A percentile compares a stretch with the other conserved stretches of the same genome.
These are phyloP conservation scores for Amniculicola lignicola DNA, from an alignment of 495 filamentous ascomycete species.

Conservation along the genomic window DNA sequence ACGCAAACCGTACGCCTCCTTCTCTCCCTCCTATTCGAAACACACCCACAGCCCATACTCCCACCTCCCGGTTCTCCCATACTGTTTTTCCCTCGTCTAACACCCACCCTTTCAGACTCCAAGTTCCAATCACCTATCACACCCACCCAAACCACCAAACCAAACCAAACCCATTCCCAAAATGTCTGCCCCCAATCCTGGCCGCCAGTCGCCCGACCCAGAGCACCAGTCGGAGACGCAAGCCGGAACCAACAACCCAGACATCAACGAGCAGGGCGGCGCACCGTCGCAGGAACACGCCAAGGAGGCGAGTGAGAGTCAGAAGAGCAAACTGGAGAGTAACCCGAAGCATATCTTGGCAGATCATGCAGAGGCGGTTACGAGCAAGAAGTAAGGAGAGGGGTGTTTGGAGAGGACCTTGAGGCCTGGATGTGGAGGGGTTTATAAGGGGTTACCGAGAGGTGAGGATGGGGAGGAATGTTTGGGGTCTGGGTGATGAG, in stretches of 20 bases:
- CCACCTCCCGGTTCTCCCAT: not conserved
- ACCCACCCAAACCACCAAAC: not conserved
- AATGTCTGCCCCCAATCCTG: constrained; percentile 60
- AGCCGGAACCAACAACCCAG: constrained; percentile 49
- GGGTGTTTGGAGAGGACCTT: not conserved
- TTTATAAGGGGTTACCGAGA: too few species aligned
- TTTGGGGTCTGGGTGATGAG: too few species aligned
- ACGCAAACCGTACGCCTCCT: not conserved
- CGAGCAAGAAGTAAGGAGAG: constrained; percentile 33
- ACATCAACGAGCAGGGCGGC: constrained; percentile 53
- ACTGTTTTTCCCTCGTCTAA: not conserved
- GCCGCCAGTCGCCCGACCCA: constrained; percentile 79
- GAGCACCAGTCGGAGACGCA: constrained; percentile 63
- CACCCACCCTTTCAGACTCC: not conserved
- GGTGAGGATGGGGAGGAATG: too few species aligned
- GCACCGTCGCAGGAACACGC: constrained; percentile 45
- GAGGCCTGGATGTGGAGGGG: not conserved
- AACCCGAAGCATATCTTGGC: constrained; percentile 74
- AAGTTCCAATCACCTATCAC: not conserved
- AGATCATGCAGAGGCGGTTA: constrained; percentile 63
- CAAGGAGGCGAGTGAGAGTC: constrained; percentile 48
- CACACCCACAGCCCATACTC: not conserved
- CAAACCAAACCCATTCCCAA: constrained; percentile 2
- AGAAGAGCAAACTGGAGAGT: constrained; percentile 33
- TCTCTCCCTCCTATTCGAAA: not conserved